These are phyloP conservation scores for Chytridiales sp. DNA, from an alignment of 371 early-diverging fungal genomes.

Conservation along the genomic window DNA sequence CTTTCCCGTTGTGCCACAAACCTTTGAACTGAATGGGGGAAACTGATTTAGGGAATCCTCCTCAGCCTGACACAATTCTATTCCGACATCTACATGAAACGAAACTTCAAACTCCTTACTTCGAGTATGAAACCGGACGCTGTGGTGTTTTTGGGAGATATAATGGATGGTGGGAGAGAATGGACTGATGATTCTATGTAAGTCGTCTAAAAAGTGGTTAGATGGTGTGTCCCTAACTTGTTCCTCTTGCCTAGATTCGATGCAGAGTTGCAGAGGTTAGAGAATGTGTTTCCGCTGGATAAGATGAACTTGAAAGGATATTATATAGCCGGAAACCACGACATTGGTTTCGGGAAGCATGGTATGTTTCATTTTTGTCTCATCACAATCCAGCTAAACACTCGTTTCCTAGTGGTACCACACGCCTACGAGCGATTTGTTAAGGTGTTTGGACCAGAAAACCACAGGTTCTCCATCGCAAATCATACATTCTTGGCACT, in stretches of 20 bases:
- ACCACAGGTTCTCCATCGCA: slow-evolving; percentile 57
- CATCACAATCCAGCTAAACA: not conserved
- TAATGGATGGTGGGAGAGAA: slow-evolving; percentile 82
- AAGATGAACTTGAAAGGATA: slow-evolving; percentile 15
- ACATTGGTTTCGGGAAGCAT: slow-evolving; percentile 81
- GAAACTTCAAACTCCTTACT: slow-evolving; percentile 68
- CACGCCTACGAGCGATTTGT: slow-evolving; percentile 57
- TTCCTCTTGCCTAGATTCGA: slow-evolving; percentile 24
- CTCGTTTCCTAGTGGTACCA: slow-evolving; percentile 44
- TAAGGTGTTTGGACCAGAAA: slow-evolving; percentile 64
- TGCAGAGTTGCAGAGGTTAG: slow-evolving; percentile 46
- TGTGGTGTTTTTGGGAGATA: slow-evolving; percentile 81
- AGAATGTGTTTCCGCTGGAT: slow-evolving; percentile 38
- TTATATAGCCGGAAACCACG: slow-evolving; percentile 86
- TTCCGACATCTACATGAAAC: slow-evolving; percentile 79
- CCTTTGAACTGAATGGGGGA: not conserved
- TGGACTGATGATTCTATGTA: slow-evolving; percentile 59
- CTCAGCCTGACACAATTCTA: slow-evolving; percentile 67
- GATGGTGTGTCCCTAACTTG: not conserved
- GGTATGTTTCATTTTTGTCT: slow-evolving; percentile 22
- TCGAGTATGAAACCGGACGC: slow-evolving; percentile 56
- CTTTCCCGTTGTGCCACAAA: not conserved
- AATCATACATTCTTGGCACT: slow-evolving; percentile 69
- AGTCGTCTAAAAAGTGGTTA: slow-evolving; percentile 11
- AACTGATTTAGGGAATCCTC: slow-evolving; percentile 22